phyloP scores from a whole-genome alignment of 805 yeast species.

The Teunomyces tritomae region DNA sequence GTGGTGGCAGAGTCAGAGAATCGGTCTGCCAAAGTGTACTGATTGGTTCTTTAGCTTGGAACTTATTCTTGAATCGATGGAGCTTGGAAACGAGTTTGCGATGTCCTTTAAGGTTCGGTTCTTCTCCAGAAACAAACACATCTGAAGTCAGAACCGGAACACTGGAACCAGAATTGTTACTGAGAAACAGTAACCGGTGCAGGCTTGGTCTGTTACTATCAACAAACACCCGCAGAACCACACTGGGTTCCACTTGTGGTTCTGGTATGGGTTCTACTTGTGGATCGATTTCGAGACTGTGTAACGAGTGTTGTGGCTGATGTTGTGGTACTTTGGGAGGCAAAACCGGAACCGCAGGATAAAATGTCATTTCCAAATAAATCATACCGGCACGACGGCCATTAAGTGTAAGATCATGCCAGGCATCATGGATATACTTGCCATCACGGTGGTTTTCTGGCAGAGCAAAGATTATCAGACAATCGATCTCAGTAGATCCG shows the following conservation, averaged over 20 bases:
- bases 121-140: slow-evolving; percentile 9
- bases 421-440: slow-evolving; percentile 75
- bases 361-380: slow-evolving; percentile 88
- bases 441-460: slow-evolving; percentile 50
- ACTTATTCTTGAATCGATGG: slow-evolving; percentile 29
- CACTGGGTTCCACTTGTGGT: too few relatives aligned
- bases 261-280: too few relatives aligned
- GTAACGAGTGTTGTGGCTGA: background rate
- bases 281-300: background rate
- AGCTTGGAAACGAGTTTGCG: slow-evolving; percentile 26
- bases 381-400: slow-evolving; percentile 83
- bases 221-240: too few relatives aligned
- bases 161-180: background rate
- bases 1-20: background rate
- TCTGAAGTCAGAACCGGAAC: background rate
- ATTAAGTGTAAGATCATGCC: slow-evolving; percentile 72
- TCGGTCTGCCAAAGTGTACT: slow-evolving; percentile 20
- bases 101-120: slow-evolving; percentile 13
- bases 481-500: slow-evolving; percentile 77
- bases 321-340: slow-evolving; percentile 33
- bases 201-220: too few relatives aligned
- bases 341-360: slow-evolving; percentile 53
- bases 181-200: background rate
- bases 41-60: slow-evolving; percentile 35
- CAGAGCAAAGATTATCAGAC: slow-evolving; percentile 61